Conservation (phyloP, 306 rosid species). For the Cajanus cajan region DNA sequence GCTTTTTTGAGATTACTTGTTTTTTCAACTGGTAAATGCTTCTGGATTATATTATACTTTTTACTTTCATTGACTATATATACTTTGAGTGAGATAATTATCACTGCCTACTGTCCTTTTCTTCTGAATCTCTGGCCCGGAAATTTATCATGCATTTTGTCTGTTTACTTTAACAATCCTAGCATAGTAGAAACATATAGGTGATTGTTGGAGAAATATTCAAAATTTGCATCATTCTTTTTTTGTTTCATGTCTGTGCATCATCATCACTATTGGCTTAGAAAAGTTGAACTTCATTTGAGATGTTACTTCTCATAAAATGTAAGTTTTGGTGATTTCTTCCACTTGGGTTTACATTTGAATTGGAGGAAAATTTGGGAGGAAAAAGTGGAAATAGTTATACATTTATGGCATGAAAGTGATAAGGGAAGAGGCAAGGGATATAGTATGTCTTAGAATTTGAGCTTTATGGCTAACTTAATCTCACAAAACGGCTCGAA, state of each 20-base stretch:
- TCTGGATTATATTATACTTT: not conserved
- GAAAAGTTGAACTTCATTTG: not conserved
- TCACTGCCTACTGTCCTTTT: conserved; percentile 7
- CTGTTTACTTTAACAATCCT: not conserved
- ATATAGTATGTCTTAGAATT: not conserved
- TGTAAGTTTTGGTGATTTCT: not conserved
- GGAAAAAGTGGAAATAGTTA: not conserved
- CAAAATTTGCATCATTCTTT: not conserved
- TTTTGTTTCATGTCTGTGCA: not conserved
- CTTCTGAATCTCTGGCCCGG: not conserved
- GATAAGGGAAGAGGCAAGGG: not conserved
- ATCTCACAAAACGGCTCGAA: not conserved
- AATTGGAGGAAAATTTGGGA: not conserved
- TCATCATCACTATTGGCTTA: not conserved
- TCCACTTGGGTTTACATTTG: not conserved
- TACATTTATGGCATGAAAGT: not conserved
- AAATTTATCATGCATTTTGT: not conserved
- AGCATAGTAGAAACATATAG: not conserved
- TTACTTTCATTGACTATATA: not conserved
- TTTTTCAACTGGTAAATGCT: not conserved
- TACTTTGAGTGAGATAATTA: conserved; percentile 8
- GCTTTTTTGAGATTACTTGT: conserved; percentile 14
- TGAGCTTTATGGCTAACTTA: not conserved
- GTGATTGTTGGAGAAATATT: not conserved
- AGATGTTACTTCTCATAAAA: not conserved